These are phyloP conservation scores for Bidens hawaiensis DNA, from an alignment of 140 eudicot species.

Conservation along the genomic window DNA sequence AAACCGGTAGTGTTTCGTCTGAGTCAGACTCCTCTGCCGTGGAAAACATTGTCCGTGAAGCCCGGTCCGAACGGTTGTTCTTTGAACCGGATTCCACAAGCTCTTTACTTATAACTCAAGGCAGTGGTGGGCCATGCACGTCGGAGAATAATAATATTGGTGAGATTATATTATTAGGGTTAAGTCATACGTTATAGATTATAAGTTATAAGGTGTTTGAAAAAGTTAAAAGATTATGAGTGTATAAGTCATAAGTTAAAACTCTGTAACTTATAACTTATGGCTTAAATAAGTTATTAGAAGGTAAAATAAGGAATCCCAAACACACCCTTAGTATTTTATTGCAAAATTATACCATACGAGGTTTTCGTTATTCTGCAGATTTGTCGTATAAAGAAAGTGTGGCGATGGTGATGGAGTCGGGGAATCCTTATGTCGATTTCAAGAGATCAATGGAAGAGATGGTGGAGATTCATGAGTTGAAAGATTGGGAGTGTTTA, in stretches of 20 bases:
- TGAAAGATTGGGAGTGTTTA: conserved; percentile 71
- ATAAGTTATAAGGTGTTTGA: no score
- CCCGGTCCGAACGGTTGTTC: conserved; percentile 51
- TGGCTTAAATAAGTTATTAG: no score
- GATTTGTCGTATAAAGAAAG: conserved; percentile 40
- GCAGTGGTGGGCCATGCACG: conserved; percentile 14
- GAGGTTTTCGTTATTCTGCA: neutral
- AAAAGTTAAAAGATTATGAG: no score
- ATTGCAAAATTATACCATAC: no score
- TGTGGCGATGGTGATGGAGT: conserved; percentile 61
- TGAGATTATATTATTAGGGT: no score
- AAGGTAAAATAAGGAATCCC: no score
- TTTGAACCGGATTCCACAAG: conserved; percentile 54
- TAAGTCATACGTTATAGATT: no score
- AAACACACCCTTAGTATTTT: no score
- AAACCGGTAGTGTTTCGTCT: conserved; percentile 38
- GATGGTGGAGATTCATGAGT: conserved; percentile 69
- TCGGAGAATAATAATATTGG: neutral
- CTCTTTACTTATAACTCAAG: conserved; percentile 30
- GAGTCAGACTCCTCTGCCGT: conserved; percentile 27
- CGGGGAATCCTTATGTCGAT: conserved; percentile 63
- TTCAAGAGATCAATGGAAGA: conserved; percentile 85
- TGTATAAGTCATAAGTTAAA: no score
- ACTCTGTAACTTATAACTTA: no score
- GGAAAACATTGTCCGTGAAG: conserved; percentile 55